Percentiles rank a stretch among this genome's conserved stretches.
Conservation (phyloP, 2,329 filamentous ascomycete genomes). For the Chaetomiaceae sp. region DNA sequence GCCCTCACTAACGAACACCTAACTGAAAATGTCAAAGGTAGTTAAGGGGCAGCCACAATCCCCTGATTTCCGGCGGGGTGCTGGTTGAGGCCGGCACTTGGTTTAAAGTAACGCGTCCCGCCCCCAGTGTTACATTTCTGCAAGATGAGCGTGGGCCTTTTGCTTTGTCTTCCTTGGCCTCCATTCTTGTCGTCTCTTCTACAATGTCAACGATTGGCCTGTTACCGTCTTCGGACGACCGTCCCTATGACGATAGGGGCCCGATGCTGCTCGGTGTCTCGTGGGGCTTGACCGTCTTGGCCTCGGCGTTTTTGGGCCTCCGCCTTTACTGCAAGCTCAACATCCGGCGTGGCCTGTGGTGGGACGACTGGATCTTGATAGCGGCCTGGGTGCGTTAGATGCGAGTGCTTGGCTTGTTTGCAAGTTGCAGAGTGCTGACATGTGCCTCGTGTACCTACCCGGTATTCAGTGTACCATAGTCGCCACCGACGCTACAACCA, state of each 20-base stretch:
- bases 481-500: not conserved
- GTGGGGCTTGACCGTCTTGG: not conserved
- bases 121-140: no score
- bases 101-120: no score
- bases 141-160: no score
- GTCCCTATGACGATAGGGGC: not conserved
- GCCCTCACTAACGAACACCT: no score
- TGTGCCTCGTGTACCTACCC: no score
- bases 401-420: no score
- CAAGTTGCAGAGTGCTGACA: no score
- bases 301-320: not conserved
- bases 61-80: no score
- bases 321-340: not conserved
- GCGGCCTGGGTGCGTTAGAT: not conserved
- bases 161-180: no score
- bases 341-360: not conserved
- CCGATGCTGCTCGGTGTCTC: not conserved
- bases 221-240: not conserved
- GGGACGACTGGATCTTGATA: not conserved
- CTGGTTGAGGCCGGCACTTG: no score
- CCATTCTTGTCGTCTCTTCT: not conserved
- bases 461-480: not conserved
- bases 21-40: no score
- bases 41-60: no score
- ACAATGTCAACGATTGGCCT: not conserved